These are phyloP conservation scores for Scleroderma citrinum DNA, from an alignment of 768 basidiomycete species.

Conservation along the genomic window DNA sequence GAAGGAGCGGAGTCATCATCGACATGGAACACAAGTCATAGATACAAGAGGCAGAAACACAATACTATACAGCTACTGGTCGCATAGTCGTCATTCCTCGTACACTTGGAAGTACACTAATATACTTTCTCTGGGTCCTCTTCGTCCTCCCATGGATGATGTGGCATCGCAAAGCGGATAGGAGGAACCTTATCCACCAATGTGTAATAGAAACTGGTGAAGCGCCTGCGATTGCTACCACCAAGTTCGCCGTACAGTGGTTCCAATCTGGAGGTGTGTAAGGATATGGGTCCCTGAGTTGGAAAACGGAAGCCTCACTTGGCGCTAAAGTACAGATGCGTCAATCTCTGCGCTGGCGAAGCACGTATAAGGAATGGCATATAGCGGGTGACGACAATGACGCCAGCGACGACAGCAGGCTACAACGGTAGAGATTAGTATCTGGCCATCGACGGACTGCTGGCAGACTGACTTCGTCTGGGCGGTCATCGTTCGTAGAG, in stretches of 20 bases:
- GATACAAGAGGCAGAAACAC: too few species aligned
- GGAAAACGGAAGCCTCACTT: constrained; percentile 23
- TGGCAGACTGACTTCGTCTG: constrained; percentile 14
- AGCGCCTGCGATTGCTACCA: constrained; percentile 18
- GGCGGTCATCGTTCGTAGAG: constrained; percentile 21
- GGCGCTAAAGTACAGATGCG: constrained; percentile 34
- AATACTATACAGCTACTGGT: too few species aligned
- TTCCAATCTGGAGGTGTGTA: constrained; percentile 26
- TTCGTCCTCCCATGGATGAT: too few species aligned
- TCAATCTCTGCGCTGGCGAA: constrained; percentile 29
- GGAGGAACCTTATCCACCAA: constrained; percentile 26
- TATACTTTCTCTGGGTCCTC: too few species aligned
- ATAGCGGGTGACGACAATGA: constrained; percentile 33
- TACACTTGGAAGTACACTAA: too few species aligned
- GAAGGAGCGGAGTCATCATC: too few species aligned
- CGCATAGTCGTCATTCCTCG: too few species aligned
- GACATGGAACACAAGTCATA: too few species aligned
- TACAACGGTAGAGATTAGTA: constrained; percentile 6
- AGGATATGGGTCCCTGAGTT: background rate
- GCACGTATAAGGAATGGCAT: constrained; percentile 38
- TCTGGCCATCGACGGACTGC: too few species aligned
- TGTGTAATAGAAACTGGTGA: constrained; percentile 33
- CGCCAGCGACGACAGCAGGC: constrained; percentile 35
- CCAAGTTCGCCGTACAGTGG: constrained; percentile 5
- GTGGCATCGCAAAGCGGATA: constrained; percentile 26